A percentile compares a stretch with the other conserved stretches of the same genome.
Conservation (phyloP, 441 rosid species). For the Biscutella laevigata region DNA sequence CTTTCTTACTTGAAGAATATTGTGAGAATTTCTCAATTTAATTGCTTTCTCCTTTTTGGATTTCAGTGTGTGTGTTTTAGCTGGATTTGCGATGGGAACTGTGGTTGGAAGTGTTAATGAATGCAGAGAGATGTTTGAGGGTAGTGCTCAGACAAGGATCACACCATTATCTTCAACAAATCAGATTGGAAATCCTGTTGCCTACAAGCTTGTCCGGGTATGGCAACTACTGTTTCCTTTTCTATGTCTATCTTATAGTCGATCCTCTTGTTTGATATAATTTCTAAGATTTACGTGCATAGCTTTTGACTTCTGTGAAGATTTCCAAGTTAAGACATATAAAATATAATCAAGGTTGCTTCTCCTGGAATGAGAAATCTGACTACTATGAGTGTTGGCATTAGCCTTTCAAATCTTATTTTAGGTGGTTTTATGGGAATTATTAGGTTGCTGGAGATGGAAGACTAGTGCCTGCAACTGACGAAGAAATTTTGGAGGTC, state of each 20-base stretch:
- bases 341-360: neutral
- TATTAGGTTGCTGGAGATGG: constrained; percentile 82
- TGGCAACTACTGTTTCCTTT: neutral
- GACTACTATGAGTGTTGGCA: neutral
- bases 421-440: constrained; percentile 17
- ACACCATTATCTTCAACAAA: constrained; percentile 37
- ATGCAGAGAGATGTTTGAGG: constrained; percentile 45
- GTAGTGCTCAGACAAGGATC: constrained; percentile 31
- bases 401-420: neutral
- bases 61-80: constrained; percentile 59
- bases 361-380: neutral
- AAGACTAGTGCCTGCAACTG: constrained; percentile 85
- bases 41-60: constrained; percentile 16
- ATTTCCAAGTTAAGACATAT: neutral
- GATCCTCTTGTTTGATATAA: neutral
- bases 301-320: neutral
- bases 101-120: constrained; percentile 64
- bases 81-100: constrained; percentile 82
- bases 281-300: neutral
- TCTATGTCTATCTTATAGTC: neutral
- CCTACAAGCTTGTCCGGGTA: constrained; percentile 97
- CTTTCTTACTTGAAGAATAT: neutral
- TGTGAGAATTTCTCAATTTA: constrained; percentile 8
- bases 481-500: constrained; percentile 86
- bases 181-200: constrained; percentile 60